phyloP scores from a whole-genome alignment of 768 basidiomycete genomes.

The Dacryopinax spathularia region DNA sequence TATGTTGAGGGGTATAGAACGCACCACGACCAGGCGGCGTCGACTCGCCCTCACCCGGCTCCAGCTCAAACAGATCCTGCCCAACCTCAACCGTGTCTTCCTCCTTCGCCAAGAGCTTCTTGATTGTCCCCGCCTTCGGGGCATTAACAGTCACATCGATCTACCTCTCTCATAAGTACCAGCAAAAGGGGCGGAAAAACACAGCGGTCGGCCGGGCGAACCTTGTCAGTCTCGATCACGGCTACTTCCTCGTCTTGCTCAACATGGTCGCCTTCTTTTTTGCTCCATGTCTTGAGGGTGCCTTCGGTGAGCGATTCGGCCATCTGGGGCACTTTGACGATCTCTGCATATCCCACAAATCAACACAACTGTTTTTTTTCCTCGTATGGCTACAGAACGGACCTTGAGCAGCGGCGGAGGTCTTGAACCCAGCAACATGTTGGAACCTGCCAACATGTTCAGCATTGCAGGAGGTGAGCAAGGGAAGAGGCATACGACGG shows the following conservation, averaged over 20 bases:
- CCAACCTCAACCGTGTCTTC: slow-evolving; percentile 92
- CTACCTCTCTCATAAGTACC: slow-evolving; percentile 28
- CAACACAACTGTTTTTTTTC: not conserved
- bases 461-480: not conserved
- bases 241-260: slow-evolving; percentile 90
- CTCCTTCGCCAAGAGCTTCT: slow-evolving; percentile 72
- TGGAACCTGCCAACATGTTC: not conserved
- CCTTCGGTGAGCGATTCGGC: slow-evolving; percentile 97
- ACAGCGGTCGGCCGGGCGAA: slow-evolving; percentile 29
- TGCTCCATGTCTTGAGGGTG: slow-evolving; percentile 86
- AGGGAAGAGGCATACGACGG: not conserved
- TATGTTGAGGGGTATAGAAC: too few species aligned
- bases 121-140: slow-evolving; percentile 72
- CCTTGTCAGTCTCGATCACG: slow-evolving; percentile 99
- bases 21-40: slow-evolving; percentile 24
- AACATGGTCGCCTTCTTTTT: slow-evolving; percentile 84
- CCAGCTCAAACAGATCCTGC: slow-evolving; percentile 84
- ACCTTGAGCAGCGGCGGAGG: not conserved
- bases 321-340: slow-evolving; percentile 92
- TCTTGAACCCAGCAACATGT: not conserved
- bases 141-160: slow-evolving; percentile 97
- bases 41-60: slow-evolving; percentile 54
- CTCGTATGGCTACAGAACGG: not conserved
- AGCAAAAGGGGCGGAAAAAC: not conserved
- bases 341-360: slow-evolving; percentile 42